These are phyloP conservation scores for Penstemon davidsonii DNA, from an alignment of 257 asterid species.

Conservation along the genomic window DNA sequence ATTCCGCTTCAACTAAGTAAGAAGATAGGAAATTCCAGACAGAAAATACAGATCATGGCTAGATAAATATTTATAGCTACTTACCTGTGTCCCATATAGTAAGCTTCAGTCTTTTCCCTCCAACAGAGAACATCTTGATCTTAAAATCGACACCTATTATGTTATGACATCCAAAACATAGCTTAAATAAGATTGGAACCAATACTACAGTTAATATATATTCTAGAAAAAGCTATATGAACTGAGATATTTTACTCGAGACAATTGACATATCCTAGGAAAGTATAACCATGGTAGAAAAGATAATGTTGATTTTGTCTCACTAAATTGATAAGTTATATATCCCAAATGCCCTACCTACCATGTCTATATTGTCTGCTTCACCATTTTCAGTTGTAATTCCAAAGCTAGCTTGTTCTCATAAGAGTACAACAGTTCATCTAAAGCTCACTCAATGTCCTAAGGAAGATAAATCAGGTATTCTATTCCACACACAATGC, in stretches of 20 bases:
- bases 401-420: slow-evolving; percentile 18
- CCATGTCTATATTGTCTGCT: too few relatives aligned
- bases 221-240: neutral
- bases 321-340: slow-evolving; percentile 21
- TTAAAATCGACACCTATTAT: slow-evolving; percentile 83
- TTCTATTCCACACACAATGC: slow-evolving; percentile 20
- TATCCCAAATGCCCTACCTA: neutral
- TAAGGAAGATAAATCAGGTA: slow-evolving; percentile 6
- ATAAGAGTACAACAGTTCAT: slow-evolving; percentile 11
- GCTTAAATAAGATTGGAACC: neutral
- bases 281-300: slow-evolving; percentile 11
- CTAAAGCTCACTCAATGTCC: slow-evolving; percentile 30
- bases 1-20: slow-evolving; percentile 1
- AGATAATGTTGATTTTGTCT: slow-evolving; percentile 6
- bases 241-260: too few relatives aligned
- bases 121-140: slow-evolving; percentile 78
- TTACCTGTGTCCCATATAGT: slow-evolving; percentile 95
- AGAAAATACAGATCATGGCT: too few relatives aligned
- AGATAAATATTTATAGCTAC: neutral
- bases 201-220: neutral
- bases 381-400: too few relatives aligned
- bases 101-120: slow-evolving; percentile 81
- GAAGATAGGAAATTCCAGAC: neutral
- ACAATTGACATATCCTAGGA: neutral
- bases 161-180: neutral